Evolutionary conservation across 306 rosid species (phyloP).

Genomic region (Gastrolobium villosum): DNA sequence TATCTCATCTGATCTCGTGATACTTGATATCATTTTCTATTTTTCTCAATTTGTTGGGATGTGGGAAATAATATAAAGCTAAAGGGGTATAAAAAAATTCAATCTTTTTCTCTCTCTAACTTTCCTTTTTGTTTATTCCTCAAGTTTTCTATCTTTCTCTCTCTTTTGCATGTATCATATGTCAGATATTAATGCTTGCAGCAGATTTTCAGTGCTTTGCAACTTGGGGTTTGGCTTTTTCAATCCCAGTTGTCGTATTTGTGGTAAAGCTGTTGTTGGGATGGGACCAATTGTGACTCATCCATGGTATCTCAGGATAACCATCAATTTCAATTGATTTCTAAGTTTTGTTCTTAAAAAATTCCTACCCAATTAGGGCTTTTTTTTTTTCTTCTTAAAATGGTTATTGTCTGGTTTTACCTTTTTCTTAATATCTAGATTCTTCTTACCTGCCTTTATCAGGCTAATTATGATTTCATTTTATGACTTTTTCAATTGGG

Average conservation of each 20-base stretch:
- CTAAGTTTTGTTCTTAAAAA: slow-evolving; percentile 53
- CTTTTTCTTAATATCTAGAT: neutral
- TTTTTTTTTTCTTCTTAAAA: slow-evolving; percentile 11
- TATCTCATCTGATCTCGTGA: slow-evolving; percentile 14
- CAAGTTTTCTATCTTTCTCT: slow-evolving; percentile 33
- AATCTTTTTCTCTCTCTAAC: slow-evolving; percentile 26
- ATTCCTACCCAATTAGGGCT: slow-evolving; percentile 43
- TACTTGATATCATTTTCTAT: slow-evolving; percentile 40
- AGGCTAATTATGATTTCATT: neutral
- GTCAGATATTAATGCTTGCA: slow-evolving; percentile 67
- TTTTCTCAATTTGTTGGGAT: slow-evolving; percentile 22
- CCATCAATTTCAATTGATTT: slow-evolving; percentile 73
- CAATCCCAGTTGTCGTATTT: slow-evolving; percentile 70
- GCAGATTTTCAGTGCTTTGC: slow-evolving; percentile 63
- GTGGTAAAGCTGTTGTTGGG: slow-evolving; percentile 56
- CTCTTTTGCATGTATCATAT: slow-evolving; percentile 49
- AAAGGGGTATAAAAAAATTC: slow-evolving; percentile 18
- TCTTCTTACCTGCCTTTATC: slow-evolving; percentile 14
- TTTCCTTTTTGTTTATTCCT: slow-evolving; percentile 27
- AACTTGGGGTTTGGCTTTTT: slow-evolving; percentile 72
- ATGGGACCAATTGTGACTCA: slow-evolving; percentile 84
- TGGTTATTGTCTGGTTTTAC: slow-evolving; percentile 5
- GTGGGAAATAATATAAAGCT: slow-evolving; percentile 19
- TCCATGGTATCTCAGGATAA: slow-evolving; percentile 63
- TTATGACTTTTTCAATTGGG: slow-evolving; percentile 24